A percentile compares a stretch with the other conserved stretches of the same genome.
phyloP scores from a whole-genome alignment of 2,329 filamentous ascomycete species.

The Ophiosphaerella korrae region DNA sequence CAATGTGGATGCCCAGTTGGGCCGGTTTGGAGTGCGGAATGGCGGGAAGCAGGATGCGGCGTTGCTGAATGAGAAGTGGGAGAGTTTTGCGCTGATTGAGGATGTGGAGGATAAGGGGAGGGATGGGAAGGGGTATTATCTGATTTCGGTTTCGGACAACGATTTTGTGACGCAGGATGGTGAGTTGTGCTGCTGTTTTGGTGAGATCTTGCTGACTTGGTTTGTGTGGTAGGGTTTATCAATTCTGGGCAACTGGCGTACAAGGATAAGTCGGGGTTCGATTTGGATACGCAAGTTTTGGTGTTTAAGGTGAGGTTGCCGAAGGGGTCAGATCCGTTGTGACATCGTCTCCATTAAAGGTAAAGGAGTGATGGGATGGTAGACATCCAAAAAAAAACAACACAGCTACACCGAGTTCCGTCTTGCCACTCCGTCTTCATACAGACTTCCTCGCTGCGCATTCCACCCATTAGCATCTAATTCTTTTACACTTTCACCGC shows the following conservation, averaged over 20 bases:
- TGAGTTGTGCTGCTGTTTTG: conserved; percentile 26
- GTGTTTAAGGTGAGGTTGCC: conserved; percentile 64
- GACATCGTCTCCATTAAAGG: too few relatives aligned
- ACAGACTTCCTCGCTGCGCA: too few relatives aligned
- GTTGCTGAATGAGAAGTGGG: conserved; percentile 79
- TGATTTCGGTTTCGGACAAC: conserved; percentile 73
- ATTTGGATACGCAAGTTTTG: conserved; percentile 66
- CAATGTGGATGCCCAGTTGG: conserved; percentile 69
- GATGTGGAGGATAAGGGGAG: conserved; percentile 51
- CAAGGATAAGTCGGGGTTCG: conserved; percentile 61
- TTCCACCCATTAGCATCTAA: too few relatives aligned
- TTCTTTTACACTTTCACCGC: too few relatives aligned
- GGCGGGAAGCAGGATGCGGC: conserved; percentile 64
- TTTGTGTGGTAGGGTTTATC: conserved; percentile 53
- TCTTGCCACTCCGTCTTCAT: too few relatives aligned
- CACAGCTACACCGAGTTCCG: too few relatives aligned
- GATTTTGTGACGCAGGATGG: conserved; percentile 77
- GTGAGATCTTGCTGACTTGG: conserved; percentile 5
- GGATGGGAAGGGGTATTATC: conserved; percentile 67
- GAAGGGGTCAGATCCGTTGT: conserved; percentile 33
- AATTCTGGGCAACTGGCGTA: conserved; percentile 64
- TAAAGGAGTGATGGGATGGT: too few relatives aligned
- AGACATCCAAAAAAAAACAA: too few relatives aligned
- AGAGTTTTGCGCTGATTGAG: conserved; percentile 65
- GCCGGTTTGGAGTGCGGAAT: conserved; percentile 70